phyloP scores from a whole-genome alignment of 1,139 yeast genomes.

The Hanseniaspora gamundiae region DNA sequence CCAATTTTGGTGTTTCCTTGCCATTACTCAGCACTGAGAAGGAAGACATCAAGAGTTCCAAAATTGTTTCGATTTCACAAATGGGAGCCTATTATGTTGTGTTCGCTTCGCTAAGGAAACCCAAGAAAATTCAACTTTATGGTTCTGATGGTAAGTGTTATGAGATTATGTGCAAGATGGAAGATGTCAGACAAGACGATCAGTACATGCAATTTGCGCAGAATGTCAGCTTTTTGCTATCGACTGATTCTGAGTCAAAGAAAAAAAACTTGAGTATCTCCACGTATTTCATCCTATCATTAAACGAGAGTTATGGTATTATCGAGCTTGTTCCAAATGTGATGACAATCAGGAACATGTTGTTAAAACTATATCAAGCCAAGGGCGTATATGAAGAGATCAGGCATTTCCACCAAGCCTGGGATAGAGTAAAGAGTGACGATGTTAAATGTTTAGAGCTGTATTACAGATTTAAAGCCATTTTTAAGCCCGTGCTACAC shows the following conservation, averaged over 20 bases:
- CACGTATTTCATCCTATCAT: conserved; percentile 81
- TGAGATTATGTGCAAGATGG: conserved; percentile 73
- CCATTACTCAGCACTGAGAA: conserved; percentile 9
- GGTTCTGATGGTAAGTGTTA: conserved; percentile 72
- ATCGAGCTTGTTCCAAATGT: conserved; percentile 90
- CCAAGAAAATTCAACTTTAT: conserved; percentile 60
- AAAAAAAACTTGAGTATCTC: conserved; percentile 59
- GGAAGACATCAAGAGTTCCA: conserved; percentile 20
- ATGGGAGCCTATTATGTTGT: conserved; percentile 34
- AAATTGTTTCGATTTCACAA: conserved; percentile 45
- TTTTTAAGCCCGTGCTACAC: conserved; percentile 65
- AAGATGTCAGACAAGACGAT: conserved; percentile 92
- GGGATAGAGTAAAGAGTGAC: conserved; percentile 18
- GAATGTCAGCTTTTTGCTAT: conserved; percentile 65
- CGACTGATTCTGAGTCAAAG: conserved; percentile 57
- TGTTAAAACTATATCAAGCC: conserved; percentile 34
- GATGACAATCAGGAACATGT: conserved; percentile 61
- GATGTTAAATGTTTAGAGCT: conserved; percentile 19
- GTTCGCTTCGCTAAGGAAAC: conserved; percentile 75
- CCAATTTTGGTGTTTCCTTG: conserved; percentile 49
- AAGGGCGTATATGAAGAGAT: conserved; percentile 24
- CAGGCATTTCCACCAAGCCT: conserved; percentile 18
- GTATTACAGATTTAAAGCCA: conserved; percentile 24
- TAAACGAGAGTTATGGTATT: conserved; percentile 78
- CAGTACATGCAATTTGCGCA: conserved; percentile 88